These are phyloP conservation scores for Penicillium sp. DNA, from an alignment of 2,329 filamentous ascomycete species.

Conservation along the genomic window DNA sequence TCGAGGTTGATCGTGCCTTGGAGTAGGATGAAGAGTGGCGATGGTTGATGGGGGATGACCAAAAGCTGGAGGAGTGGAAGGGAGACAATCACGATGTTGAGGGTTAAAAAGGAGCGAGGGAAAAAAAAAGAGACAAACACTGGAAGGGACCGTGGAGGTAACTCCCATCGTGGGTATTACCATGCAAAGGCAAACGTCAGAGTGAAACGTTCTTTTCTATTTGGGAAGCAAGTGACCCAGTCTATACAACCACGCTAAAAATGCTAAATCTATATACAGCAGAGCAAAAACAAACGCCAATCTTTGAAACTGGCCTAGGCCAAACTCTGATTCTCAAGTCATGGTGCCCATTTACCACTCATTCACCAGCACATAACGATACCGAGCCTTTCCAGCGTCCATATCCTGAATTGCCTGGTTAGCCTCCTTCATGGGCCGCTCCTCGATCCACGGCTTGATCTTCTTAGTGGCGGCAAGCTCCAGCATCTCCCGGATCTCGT, in stretches of 20 bases:
- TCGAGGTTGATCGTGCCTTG: not conserved
- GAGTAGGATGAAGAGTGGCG: not conserved
- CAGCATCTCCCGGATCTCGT: slow-evolving; percentile 47
- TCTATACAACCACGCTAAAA: not conserved
- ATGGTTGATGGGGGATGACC: not conserved
- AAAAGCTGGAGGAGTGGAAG: not conserved
- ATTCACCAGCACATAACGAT: slow-evolving; percentile 48
- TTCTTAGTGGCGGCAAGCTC: slow-evolving; percentile 42
- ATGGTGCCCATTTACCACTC: slow-evolving; percentile 21
- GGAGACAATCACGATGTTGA: not conserved
- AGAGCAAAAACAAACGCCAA: not conserved
- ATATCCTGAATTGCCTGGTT: slow-evolving; percentile 48
- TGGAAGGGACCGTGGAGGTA: not conserved
- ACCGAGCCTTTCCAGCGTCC: slow-evolving; percentile 45
- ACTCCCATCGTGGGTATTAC: not conserved
- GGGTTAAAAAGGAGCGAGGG: not conserved
- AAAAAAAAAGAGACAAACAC: not conserved
- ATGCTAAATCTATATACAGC: not conserved
- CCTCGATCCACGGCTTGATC: slow-evolving; percentile 44
- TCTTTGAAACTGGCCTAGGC: not conserved
- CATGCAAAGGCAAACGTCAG: not conserved
- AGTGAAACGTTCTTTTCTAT: not conserved
- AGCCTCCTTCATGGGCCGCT: slow-evolving; percentile 44
- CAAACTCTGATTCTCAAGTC: not conserved
- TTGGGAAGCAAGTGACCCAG: not conserved